Percentiles rank a stretch among this genome's conserved stretches.
These are phyloP conservation scores for Salix purpurea DNA, from an alignment of 345 rosid genomes.

Conservation along the genomic window DNA sequence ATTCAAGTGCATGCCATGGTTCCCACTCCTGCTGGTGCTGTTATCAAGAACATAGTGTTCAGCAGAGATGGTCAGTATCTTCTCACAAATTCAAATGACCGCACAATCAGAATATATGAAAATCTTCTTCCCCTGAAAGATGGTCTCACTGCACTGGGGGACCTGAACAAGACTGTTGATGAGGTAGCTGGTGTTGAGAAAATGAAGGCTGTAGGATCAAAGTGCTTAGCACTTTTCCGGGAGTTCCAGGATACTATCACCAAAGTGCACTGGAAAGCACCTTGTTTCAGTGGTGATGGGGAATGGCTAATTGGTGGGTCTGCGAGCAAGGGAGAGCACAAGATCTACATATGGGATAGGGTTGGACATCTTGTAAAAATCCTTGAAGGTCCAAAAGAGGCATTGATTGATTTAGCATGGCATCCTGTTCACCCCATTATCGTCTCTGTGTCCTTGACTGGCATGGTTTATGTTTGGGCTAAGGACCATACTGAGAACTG, in stretches of 20 bases:
- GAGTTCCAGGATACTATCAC: slow-evolving; percentile 97
- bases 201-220: slow-evolving; percentile 68
- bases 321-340: slow-evolving; percentile 97
- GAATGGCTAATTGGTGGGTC: slow-evolving; percentile 97
- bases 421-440: slow-evolving; percentile 95
- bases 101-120: slow-evolving; percentile 82
- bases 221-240: slow-evolving; percentile 73
- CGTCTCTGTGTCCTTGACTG: slow-evolving; percentile 85
- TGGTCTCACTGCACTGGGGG: slow-evolving; percentile 45
- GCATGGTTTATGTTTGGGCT: slow-evolving; percentile 94
- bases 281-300: slow-evolving; percentile 96
- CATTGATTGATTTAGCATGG: slow-evolving; percentile 90
- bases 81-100: slow-evolving; percentile 92
- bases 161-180: slow-evolving; percentile 40
- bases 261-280: slow-evolving; percentile 96
- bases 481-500: slow-evolving; percentile 97
- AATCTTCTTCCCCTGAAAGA: slow-evolving; percentile 79
- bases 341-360: slow-evolving; percentile 96
- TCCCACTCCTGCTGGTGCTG: slow-evolving; percentile 62
- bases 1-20: slow-evolving; percentile 61
- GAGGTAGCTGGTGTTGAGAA: slow-evolving; percentile 64
- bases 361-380: slow-evolving; percentile 96
- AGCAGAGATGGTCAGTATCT: slow-evolving; percentile 87
- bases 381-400: slow-evolving; percentile 99
- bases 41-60: slow-evolving; percentile 79